Conservation (phyloP, 371 early-diverging fungal genomes). For the Mucor irregularis region DNA sequence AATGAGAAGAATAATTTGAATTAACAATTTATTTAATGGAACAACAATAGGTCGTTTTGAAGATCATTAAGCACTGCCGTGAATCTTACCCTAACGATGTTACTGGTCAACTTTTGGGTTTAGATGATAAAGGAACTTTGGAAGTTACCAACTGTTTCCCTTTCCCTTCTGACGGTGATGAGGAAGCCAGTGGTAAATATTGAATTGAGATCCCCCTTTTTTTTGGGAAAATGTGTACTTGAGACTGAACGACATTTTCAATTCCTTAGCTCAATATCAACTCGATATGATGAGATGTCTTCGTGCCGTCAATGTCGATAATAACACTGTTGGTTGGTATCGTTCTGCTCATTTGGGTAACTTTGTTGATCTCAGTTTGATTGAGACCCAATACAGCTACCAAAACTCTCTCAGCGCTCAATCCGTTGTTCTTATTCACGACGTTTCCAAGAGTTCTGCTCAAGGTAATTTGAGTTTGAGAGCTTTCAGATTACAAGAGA, state of each 20-base stretch:
- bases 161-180: conserved; percentile 66
- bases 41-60: conserved; percentile 80
- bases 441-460: conserved; percentile 77
- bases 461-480: conserved; percentile 87
- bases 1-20: no score
- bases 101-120: conserved; percentile 89
- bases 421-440: conserved; percentile 90
- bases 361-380: conserved; percentile 87
- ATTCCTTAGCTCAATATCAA: conserved; percentile 79
- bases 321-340: conserved; percentile 98
- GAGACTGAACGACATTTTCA: conserved; percentile 12
- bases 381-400: conserved; percentile 90
- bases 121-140: conserved; percentile 81
- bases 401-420: conserved; percentile 84
- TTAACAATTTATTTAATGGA: no score
- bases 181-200: conserved; percentile 48
- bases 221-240: not conserved
- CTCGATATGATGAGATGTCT: conserved; percentile 91
- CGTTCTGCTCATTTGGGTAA: conserved; percentile 86
- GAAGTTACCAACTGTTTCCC: conserved; percentile 93
- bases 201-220: not conserved
- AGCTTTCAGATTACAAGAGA: conserved; percentile 85
- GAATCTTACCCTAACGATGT: conserved; percentile 79
- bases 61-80: conserved; percentile 95
- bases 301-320: conserved; percentile 92